Evolutionary conservation across 2,329 filamentous ascomycete genomes (phyloP).

Genomic region (Purpureocillium takamizusanense): DNA sequence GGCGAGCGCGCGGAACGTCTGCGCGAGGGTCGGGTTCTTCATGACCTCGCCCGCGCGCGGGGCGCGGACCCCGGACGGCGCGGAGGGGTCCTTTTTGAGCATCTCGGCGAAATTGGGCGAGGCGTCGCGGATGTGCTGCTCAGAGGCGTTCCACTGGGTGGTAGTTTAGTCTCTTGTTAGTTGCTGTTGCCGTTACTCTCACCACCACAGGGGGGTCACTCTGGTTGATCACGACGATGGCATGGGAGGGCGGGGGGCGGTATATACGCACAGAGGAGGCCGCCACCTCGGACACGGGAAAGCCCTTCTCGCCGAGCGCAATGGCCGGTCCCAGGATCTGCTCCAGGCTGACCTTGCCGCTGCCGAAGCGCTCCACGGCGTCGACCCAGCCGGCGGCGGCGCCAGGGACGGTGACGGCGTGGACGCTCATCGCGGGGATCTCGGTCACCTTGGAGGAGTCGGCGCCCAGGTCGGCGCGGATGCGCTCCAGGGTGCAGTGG

Average conservation of each 20-base stretch:
- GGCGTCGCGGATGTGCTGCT: conserved; percentile 55
- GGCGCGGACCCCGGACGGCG: conserved; percentile 60
- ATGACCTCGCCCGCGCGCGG: conserved; percentile 80
- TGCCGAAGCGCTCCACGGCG: conserved; percentile 79
- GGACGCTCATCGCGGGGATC: conserved; percentile 65
- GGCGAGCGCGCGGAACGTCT: conserved; percentile 72
- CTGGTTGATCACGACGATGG: too few relatives aligned
- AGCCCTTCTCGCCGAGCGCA: conserved; percentile 77
- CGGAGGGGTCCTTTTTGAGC: conserved; percentile 66
- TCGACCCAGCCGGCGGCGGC: conserved; percentile 93
- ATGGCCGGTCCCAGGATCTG: conserved; percentile 79
- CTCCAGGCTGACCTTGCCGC: conserved; percentile 67
- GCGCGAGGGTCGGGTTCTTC: conserved; percentile 72
- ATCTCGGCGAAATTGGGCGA: conserved; percentile 85
- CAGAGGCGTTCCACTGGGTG: conserved; percentile 62
- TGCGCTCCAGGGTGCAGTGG: conserved; percentile 58
- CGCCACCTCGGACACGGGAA: conserved; percentile 76
- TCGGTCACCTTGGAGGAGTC: conserved; percentile 51
- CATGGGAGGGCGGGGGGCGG: neutral
- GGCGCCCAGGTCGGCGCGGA: conserved; percentile 62
- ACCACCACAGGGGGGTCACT: too few relatives aligned
- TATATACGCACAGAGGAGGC: conserved; percentile 57
- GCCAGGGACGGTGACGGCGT: conserved; percentile 80
- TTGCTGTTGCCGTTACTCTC: too few relatives aligned
- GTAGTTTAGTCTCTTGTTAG: too few relatives aligned